phyloP scores from a whole-genome alignment of 768 basidiomycete genomes.

The Boletus rufocinnamomeus region DNA sequence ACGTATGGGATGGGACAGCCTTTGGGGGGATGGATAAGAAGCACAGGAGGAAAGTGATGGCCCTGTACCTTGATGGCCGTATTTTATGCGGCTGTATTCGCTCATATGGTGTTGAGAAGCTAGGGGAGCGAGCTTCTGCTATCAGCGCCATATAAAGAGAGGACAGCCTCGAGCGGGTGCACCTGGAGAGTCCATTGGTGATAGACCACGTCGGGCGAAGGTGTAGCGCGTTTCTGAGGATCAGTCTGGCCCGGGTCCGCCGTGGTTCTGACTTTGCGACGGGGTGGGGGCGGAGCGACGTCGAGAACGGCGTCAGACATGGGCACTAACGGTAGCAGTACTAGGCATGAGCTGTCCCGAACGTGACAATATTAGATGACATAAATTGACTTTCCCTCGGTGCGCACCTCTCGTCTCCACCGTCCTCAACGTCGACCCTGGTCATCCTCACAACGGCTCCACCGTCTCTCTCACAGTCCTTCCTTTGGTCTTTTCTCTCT shows the following conservation, averaged over 20 bases:
- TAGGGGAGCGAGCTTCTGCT: constrained; percentile 49
- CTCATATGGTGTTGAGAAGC: constrained; percentile 76
- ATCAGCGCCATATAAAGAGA: background rate
- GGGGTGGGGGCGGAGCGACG: background rate
- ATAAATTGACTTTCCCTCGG: background rate
- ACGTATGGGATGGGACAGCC: constrained; percentile 60
- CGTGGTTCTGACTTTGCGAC: background rate
- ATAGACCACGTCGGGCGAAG: background rate
- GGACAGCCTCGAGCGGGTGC: background rate
- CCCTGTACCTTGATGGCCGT: constrained; percentile 46
- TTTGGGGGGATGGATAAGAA: constrained; percentile 24
- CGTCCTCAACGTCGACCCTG: background rate
- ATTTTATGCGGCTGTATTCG: constrained; percentile 71
- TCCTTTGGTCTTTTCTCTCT: background rate
- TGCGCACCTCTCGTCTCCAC: background rate
- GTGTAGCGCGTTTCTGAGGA: background rate
- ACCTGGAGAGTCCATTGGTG: constrained; percentile 28
- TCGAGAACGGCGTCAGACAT: constrained; percentile 16
- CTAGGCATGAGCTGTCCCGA: background rate
- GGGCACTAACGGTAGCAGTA: background rate
- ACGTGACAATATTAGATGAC: background rate
- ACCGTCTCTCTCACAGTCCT: background rate
- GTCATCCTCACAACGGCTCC: background rate
- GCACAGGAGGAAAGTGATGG: background rate
- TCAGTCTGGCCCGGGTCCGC: background rate